phyloP scores from a whole-genome alignment of 805 yeast species.

The Debaryomyces prosopidis region DNA sequence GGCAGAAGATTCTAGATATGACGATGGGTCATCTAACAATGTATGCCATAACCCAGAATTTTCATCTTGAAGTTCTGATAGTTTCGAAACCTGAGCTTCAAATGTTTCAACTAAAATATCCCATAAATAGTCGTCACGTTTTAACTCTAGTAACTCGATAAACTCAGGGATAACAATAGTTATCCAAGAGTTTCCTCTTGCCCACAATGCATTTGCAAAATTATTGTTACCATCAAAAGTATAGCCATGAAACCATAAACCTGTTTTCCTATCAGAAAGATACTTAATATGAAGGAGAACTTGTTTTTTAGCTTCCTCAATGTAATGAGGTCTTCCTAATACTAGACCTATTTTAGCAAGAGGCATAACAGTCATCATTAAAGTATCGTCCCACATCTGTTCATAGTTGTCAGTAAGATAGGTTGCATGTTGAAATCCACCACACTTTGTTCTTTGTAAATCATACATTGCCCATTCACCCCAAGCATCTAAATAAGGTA shows the following conservation, averaged over 20 bases:
- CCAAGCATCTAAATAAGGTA: slow-evolving; percentile 33
- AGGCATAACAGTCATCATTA: slow-evolving; percentile 40
- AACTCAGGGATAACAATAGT: slow-evolving; percentile 38
- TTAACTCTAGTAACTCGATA: slow-evolving; percentile 27
- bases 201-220: slow-evolving; percentile 32
- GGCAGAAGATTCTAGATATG: slow-evolving; percentile 33
- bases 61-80: slow-evolving; percentile 24
- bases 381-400: slow-evolving; percentile 32
- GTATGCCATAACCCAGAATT: slow-evolving; percentile 35
- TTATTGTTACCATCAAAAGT: slow-evolving; percentile 25
- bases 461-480: slow-evolving; percentile 34
- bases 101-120: slow-evolving; percentile 26
- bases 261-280: slow-evolving; percentile 27
- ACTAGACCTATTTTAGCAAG: slow-evolving; percentile 31
- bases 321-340: slow-evolving; percentile 26
- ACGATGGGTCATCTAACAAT: slow-evolving; percentile 26
- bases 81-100: slow-evolving; percentile 27
- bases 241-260: slow-evolving; percentile 36
- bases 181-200: slow-evolving; percentile 37
- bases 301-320: slow-evolving; percentile 35
- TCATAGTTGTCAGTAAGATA: slow-evolving; percentile 26
- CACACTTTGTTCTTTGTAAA: slow-evolving; percentile 28
- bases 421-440: slow-evolving; percentile 36
- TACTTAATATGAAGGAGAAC: slow-evolving; percentile 32
- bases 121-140: slow-evolving; percentile 26